These are phyloP conservation scores for Mycena metata DNA, from an alignment of 768 basidiomycete genomes.

Conservation along the genomic window DNA sequence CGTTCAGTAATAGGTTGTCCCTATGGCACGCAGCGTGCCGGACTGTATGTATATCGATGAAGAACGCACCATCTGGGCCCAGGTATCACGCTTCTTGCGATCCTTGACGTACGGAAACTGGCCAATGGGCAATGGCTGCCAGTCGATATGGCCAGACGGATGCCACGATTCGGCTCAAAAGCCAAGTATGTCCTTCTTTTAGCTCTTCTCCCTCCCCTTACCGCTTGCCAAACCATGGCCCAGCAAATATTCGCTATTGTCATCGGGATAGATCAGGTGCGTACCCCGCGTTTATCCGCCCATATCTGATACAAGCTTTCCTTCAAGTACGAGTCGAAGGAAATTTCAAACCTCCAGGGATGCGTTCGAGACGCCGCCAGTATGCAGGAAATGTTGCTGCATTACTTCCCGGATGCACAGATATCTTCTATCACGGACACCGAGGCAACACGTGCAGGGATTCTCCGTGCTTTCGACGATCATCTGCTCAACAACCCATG, in stretches of 20 bases:
- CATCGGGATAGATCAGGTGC: conserved; percentile 2
- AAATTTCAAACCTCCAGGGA: conserved; percentile 1
- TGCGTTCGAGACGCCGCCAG: conserved; percentile 10
- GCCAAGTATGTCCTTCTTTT: no score
- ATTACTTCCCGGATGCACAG: not conserved
- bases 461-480: not conserved
- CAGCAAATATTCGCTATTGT: not conserved
- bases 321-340: conserved; percentile 2
- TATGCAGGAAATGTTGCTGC: not conserved
- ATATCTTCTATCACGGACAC: not conserved
- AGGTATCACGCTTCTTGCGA: not conserved
- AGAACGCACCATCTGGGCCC: not conserved
- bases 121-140: not conserved
- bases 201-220: not conserved
- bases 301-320: not conserved
- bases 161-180: conserved; percentile 5
- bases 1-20: conserved; percentile 1
- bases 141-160: conserved; percentile 1
- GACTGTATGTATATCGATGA: not conserved
- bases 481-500: conserved; percentile 5
- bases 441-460: not conserved
- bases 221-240: conserved; percentile 5
- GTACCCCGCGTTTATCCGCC: not conserved
- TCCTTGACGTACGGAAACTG: conserved; percentile 2
- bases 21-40: not conserved